phyloP scores from a whole-genome alignment of 305 asterid genomes.

The Solanum hybrid region DNA sequence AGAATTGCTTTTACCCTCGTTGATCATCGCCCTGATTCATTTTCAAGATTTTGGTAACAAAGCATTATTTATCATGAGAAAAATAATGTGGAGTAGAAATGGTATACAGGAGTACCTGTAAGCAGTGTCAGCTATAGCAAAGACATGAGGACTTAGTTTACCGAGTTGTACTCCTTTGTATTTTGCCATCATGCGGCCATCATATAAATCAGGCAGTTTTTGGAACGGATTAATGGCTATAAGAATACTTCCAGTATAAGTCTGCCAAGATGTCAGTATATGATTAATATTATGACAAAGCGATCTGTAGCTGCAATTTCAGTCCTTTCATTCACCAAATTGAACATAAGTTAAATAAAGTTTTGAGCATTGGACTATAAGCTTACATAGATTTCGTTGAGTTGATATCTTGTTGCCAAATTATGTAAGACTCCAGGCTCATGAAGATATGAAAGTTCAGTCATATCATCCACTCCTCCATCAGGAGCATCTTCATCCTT shows the following conservation, averaged over 20 bases:
- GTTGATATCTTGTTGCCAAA: slow-evolving; percentile 48
- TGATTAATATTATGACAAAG: slow-evolving; percentile 20
- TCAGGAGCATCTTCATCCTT: slow-evolving; percentile 52
- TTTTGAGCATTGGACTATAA: neutral
- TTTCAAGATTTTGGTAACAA: slow-evolving; percentile 22
- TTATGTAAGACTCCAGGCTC: slow-evolving; percentile 71
- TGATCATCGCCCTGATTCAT: slow-evolving; percentile 69
- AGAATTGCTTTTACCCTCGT: slow-evolving; percentile 79
- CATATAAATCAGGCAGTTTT: slow-evolving; percentile 76
- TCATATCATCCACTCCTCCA: slow-evolving; percentile 67
- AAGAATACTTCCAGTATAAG: slow-evolving; percentile 85
- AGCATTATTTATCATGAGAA: slow-evolving; percentile 8
- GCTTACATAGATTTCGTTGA: slow-evolving; percentile 51
- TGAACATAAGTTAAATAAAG: slow-evolving; percentile 11
- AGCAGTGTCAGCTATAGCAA: slow-evolving; percentile 84
- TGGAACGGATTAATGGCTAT: slow-evolving; percentile 91
- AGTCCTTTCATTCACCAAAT: slow-evolving; percentile 10
- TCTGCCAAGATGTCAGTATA: slow-evolving; percentile 49
- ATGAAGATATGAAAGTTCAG: slow-evolving; percentile 58
- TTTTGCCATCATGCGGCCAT: slow-evolving; percentile 72
- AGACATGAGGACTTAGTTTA: slow-evolving; percentile 79
- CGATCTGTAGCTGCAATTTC: slow-evolving; percentile 15
- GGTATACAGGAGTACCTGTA: slow-evolving; percentile 39
- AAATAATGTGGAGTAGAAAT: neutral
- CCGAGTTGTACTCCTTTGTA: slow-evolving; percentile 84